Conservation (phyloP, 345 rosid species). For the Syzygium oleosum region DNA sequence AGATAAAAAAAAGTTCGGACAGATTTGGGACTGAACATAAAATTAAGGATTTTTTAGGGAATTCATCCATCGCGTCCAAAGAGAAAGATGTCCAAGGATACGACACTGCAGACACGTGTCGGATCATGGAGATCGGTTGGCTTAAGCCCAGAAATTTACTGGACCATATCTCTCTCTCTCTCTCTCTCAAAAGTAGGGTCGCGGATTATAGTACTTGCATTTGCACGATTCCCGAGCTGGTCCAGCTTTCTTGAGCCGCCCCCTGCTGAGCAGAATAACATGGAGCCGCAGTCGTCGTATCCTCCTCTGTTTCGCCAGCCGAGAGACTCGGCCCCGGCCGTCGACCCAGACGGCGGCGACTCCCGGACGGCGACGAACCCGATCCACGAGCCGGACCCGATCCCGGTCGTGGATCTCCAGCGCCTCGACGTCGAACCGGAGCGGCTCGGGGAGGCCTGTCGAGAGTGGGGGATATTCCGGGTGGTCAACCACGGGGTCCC, state of each 20-base stretch:
- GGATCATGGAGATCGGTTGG: background rate
- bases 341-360: background rate
- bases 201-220: too few relatives aligned
- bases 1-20: too few relatives aligned
- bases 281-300: background rate
- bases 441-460: conserved; percentile 41
- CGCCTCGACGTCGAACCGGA: conserved; percentile 17
- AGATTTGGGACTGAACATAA: too few relatives aligned
- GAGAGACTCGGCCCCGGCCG: background rate
- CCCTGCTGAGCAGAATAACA: background rate
- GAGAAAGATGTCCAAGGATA: background rate
- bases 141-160: background rate
- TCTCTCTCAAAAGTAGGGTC: background rate
- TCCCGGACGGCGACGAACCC: background rate
- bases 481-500: conserved; percentile 66
- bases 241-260: background rate
- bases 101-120: background rate
- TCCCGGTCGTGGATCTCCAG: conserved; percentile 48
- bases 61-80: background rate
- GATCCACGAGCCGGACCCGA: conserved; percentile 11
- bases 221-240: too few relatives aligned
- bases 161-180: background rate
- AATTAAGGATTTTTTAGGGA: too few relatives aligned
- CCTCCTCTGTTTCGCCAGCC: conserved; percentile 4
- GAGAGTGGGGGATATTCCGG: conserved; percentile 64